Base-by-base conservation (phyloP, 441 rosid genomes). In the Capsella rubella region DNA sequence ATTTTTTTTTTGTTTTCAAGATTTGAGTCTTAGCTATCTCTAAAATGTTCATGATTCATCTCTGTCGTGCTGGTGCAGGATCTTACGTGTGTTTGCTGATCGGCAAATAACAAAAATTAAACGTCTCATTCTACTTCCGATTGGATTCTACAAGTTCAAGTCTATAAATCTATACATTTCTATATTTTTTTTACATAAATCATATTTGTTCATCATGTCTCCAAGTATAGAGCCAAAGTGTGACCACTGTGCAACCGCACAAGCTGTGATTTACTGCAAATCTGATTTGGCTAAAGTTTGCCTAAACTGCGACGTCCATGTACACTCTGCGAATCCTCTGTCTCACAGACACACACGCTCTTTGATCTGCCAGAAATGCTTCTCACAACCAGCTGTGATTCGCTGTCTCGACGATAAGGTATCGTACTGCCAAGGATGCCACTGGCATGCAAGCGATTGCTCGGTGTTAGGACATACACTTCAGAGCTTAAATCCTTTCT, bases 261-360 rank as follows among this genome's bases (percentile, higher is more conserved):
- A 82, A 60, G 90, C 93, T 34, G 84, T 90, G 15, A 83, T 89
- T 34, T 91, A 88, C 72, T 93, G 97, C 74, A 84, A 86, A 72
- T 74, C 97, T 2, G 98, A 89, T 76, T 64, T 78, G 13, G 97
- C 97, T n/a, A 84, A 83, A 72, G 82, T 93, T 47, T 93, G 98
- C 49, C 65, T 91, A 43, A 63, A 61, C 10, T 93, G 97, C 28
- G 98, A 93, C 45, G 76, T 76, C 25, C 71, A 76, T 13, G 78
- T 93, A 25, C 96, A 93, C 78, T 82, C 90, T n/a, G 96, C 93
- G 13, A 93, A 93, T 71, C 74, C 79, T 4, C 57, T 93, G 34
- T 86, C 96, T 1, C 79, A 84, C 0, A 83, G 86, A 32, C 98
- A 93, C 57, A 55, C 73, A 11, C 90, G 97, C 3, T 87, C 91